Evolutionary conservation across 2,329 filamentous ascomycete species (phyloP).

Genomic region (Corinectria fuckeliana): DNA sequence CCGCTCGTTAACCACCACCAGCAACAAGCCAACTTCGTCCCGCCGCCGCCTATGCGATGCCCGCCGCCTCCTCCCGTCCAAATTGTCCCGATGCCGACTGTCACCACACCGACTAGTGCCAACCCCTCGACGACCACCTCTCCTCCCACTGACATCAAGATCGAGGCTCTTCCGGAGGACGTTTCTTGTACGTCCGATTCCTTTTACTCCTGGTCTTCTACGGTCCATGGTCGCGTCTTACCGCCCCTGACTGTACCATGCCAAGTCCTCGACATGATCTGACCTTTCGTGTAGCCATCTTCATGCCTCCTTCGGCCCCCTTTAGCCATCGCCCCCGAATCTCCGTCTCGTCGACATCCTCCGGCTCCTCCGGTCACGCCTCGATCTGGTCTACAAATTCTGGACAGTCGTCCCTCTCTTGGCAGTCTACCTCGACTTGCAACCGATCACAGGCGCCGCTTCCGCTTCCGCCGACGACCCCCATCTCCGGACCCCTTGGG

Average conservation of each 20-base stretch:
- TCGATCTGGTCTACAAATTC: constrained; percentile 54
- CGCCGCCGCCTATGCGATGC: constrained; percentile 42
- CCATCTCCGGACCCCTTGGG: constrained; percentile 42
- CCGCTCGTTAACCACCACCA: constrained; percentile 30
- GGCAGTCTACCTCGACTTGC: constrained; percentile 43
- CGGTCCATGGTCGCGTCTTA: neutral
- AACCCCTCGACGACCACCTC: constrained; percentile 33
- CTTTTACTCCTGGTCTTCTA: neutral
- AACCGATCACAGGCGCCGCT: constrained; percentile 47
- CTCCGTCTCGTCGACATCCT: constrained; percentile 58
- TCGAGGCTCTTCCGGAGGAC: constrained; percentile 40
- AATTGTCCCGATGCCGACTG: constrained; percentile 26
- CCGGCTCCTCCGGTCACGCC: constrained; percentile 56
- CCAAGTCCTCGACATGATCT: constrained; percentile 23
- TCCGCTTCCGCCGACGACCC: constrained; percentile 43
- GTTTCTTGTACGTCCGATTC: constrained; percentile 33
- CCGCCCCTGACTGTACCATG: neutral
- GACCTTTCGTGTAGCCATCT: constrained; percentile 38
- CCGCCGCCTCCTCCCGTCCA: constrained; percentile 41
- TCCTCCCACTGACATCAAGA: constrained; percentile 39
- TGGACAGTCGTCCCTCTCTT: constrained; percentile 49
- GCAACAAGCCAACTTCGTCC: constrained; percentile 29
- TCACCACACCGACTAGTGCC: constrained; percentile 28
- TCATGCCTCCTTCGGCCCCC: constrained; percentile 45
- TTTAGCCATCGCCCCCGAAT: constrained; percentile 52